Evolutionary conservation across 1,284 basidiomycete genomes (phyloP).

Genomic region (Boletus mariae): DNA sequence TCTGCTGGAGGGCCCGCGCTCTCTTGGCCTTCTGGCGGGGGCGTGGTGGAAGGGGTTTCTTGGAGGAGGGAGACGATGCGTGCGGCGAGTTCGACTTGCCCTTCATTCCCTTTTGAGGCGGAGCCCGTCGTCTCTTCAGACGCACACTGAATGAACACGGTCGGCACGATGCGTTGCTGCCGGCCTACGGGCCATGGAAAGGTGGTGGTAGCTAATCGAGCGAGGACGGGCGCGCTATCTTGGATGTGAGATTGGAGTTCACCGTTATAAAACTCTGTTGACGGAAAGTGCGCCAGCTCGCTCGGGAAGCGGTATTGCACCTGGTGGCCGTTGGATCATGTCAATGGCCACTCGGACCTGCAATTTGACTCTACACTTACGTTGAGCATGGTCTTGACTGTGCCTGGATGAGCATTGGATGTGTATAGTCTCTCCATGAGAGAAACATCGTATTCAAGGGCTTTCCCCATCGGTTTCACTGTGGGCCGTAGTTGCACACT

Average conservation of each 20-base stretch:
- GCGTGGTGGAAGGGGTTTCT: not conserved
- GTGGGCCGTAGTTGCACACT: conserved; percentile 66
- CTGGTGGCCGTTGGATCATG: conserved; percentile 22
- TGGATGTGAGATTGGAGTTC: conserved; percentile 46
- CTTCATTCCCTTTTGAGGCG: conserved; percentile 57
- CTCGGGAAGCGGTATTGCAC: conserved; percentile 61
- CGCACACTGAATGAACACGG: conserved; percentile 54
- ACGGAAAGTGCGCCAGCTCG: conserved; percentile 57
- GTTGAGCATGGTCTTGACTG: conserved; percentile 59
- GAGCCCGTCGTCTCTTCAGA: conserved; percentile 57
- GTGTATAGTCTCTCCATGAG: conserved; percentile 58
- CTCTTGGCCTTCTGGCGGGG: not conserved
- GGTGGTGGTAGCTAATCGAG: conserved; percentile 36
- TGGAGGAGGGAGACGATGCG: conserved; percentile 23
- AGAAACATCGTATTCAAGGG: conserved; percentile 55
- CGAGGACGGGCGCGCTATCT: conserved; percentile 39
- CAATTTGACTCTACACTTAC: conserved; percentile 30
- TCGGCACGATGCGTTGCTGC: conserved; percentile 39
- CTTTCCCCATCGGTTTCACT: conserved; percentile 53
- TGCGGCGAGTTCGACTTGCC: conserved; percentile 49
- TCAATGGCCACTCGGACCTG: not conserved
- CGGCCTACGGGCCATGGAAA: conserved; percentile 54
- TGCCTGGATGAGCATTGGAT: conserved; percentile 32
- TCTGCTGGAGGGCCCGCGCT: not conserved
- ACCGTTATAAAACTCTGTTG: conserved; percentile 56